These are phyloP conservation scores for Vaccinium vitisidaea DNA, from an alignment of 148 eudicot genomes.

Conservation along the genomic window DNA sequence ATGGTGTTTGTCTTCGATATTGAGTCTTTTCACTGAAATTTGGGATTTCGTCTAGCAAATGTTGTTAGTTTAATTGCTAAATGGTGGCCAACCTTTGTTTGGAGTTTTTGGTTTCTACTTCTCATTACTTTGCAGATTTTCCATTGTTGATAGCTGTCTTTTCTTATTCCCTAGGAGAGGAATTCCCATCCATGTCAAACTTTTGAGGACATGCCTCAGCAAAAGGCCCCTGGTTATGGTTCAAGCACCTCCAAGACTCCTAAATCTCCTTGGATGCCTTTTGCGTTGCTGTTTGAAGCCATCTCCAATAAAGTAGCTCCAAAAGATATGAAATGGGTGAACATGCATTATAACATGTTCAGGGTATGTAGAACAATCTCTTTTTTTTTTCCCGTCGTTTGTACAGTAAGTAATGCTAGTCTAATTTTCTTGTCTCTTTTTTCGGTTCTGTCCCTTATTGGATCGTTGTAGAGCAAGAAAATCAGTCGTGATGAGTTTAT, in stretches of 20 bases:
- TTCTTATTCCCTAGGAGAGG: conserved; percentile 12
- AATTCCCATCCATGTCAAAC: neutral
- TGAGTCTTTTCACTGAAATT: neutral
- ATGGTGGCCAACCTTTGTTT: neutral
- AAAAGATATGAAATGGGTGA: conserved; percentile 24
- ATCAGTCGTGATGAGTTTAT: conserved; percentile 40
- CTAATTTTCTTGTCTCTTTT: neutral
- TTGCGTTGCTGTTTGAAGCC: conserved; percentile 31
- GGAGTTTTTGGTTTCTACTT: neutral
- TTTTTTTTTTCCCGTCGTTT: neutral
- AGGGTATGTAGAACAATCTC: conserved; percentile 19
- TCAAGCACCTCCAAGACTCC: conserved; percentile 28
- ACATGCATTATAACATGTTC: conserved; percentile 25
- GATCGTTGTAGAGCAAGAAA: conserved; percentile 36
- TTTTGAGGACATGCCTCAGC: conserved; percentile 6
- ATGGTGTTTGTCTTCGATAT: neutral
- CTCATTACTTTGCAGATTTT: neutral
- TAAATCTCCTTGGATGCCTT: conserved; percentile 40
- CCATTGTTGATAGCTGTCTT: neutral
- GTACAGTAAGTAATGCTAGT: neutral
- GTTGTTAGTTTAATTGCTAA: neutral
- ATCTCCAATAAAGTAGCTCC: conserved; percentile 26
- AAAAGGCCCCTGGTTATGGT: conserved; percentile 18
- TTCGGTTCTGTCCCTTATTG: neutral
- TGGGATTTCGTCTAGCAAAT: neutral